These are phyloP conservation scores for Tylopilus rubrobrunneus DNA, from an alignment of 768 basidiomycete genomes.

Conservation along the genomic window DNA sequence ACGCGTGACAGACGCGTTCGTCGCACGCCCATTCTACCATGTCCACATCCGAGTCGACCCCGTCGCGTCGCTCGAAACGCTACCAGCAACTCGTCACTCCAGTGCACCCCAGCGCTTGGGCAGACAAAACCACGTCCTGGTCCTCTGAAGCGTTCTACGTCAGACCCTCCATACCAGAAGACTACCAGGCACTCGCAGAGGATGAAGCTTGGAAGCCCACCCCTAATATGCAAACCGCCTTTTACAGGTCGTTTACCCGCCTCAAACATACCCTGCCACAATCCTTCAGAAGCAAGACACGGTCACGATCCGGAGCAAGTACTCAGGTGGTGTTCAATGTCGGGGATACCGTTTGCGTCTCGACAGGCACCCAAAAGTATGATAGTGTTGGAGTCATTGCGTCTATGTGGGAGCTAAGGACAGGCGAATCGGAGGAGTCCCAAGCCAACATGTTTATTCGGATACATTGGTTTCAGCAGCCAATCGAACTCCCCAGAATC, in stretches of 20 bases:
- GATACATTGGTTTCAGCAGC: slow-evolving; percentile 76
- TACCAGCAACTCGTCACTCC: slow-evolving; percentile 31
- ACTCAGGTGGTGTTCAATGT: slow-evolving; percentile 39
- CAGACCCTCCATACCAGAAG: slow-evolving; percentile 22
- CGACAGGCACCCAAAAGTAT: slow-evolving; percentile 38
- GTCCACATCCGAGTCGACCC: slow-evolving; percentile 21
- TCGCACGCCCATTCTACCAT: slow-evolving; percentile 12
- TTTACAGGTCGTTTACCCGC: slow-evolving; percentile 30
- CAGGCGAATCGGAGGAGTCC: slow-evolving; percentile 27
- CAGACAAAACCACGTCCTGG: slow-evolving; percentile 28
- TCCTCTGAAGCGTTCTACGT: slow-evolving; percentile 20
- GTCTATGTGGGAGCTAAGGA: slow-evolving; percentile 58
- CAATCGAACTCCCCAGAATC: slow-evolving; percentile 55
- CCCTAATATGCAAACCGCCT: slow-evolving; percentile 21
- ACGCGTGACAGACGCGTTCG: slow-evolving; percentile 23
- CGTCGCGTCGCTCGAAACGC: slow-evolving; percentile 36
- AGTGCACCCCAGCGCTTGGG: slow-evolving; percentile 22
- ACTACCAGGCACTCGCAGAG: slow-evolving; percentile 25
- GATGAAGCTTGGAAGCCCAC: slow-evolving; percentile 23
- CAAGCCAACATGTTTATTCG: slow-evolving; percentile 48
- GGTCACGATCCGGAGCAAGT: slow-evolving; percentile 5
- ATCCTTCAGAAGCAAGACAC: slow-evolving; percentile 17
- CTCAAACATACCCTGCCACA: slow-evolving; percentile 8
- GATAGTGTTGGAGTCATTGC: slow-evolving; percentile 69
- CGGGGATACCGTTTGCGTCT: slow-evolving; percentile 67